Evolutionary conservation across 2,329 filamentous ascomycete species (phyloP).

Genomic region (Scedosporium apiospermum): DNA sequence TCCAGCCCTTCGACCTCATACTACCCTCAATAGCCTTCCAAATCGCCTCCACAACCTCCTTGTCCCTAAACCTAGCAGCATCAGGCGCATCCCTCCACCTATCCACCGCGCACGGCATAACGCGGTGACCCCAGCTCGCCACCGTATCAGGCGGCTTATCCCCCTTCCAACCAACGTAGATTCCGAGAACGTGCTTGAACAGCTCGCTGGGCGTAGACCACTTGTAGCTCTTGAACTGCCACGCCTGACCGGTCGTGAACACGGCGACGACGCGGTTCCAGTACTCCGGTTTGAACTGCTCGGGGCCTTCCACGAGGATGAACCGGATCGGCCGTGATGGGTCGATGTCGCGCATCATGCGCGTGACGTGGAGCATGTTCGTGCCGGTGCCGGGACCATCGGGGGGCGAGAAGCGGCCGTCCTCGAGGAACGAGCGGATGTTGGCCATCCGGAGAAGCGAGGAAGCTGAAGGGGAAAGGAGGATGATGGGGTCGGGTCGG

Average conservation of each 20-base stretch:
- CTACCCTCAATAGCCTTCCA: conserved; percentile 83
- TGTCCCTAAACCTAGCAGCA: conserved; percentile 66
- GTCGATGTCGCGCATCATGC: conserved; percentile 63
- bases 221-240: conserved; percentile 99
- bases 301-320: conserved; percentile 86
- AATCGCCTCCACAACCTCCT: conserved; percentile 85
- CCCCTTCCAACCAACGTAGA: conserved; percentile 87
- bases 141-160: conserved; percentile 72
- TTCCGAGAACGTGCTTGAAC: conserved; percentile 77
- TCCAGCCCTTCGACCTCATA: conserved; percentile 82
- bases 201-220: conserved; percentile 84
- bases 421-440: conserved; percentile 86
- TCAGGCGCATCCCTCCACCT: conserved; percentile 56
- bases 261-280: conserved; percentile 93
- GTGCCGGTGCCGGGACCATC: conserved; percentile 58
- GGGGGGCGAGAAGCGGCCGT: conserved; percentile 70
- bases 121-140: conserved; percentile 75
- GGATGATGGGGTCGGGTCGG: conserved; percentile 77
- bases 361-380: conserved; percentile 79
- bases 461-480: conserved; percentile 91
- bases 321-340: conserved; percentile 71
- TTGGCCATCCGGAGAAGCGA: conserved; percentile 93
- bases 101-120: conserved; percentile 72
- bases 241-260: conserved; percentile 93
- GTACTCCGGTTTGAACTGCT: conserved; percentile 96